Evolutionary conservation across 2,329 filamentous ascomycete genomes (phyloP), one percentile per base, ranked within the genome.

Genomic region (Claviceps quebecensis): DNA sequence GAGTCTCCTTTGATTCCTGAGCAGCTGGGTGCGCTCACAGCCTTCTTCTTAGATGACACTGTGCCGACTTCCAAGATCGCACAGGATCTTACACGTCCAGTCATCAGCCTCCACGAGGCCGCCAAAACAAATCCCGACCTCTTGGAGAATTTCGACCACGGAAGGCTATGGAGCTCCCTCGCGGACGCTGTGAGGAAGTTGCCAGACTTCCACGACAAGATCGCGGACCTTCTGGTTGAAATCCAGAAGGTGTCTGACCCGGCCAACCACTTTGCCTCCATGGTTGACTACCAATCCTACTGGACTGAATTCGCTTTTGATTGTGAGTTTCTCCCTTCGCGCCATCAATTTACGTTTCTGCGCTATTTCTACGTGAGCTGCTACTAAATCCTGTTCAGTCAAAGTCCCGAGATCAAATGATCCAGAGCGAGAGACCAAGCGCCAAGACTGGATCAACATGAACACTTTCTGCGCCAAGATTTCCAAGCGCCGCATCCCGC

Each of bases 391-490:
- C 8, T 17, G 7, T 37, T 44, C 34, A 50, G 48, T 50, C 41
- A 26, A 39, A 39, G 34, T 50, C 5, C 48, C 48, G 2, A 43
- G 41, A 5, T 50, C 48, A 5, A 8, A 26, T 29, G 43, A 50
- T 46, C 43, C 49, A 7, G 36, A 40, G 1, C 49, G 49, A 5
- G 49, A 50, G 22, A n/a, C 23, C 41, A 50, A 50, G 49, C 36
- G 41, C 6, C 49, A 50, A 34, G 36, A 36, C 16, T 50, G 49
- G 49, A 46, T 39, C 34, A 50, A 46, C 19, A 46, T 50, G 17
- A 50, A 50, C 9, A n/a, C 36, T 22, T 50, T 45, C 23, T 46
- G 43, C 36, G 49, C 49, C 13, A 50, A 50, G n/a, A 39, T 50
- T n/a, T 50, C 49, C 16, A 19, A 11, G 36, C 49, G 23, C 19